Percentiles rank a stretch among this genome's conserved stretches.
phyloP scores from a whole-genome alignment of 192 early-diverging fungal genomes.

The Backusella morwellensis region DNA sequence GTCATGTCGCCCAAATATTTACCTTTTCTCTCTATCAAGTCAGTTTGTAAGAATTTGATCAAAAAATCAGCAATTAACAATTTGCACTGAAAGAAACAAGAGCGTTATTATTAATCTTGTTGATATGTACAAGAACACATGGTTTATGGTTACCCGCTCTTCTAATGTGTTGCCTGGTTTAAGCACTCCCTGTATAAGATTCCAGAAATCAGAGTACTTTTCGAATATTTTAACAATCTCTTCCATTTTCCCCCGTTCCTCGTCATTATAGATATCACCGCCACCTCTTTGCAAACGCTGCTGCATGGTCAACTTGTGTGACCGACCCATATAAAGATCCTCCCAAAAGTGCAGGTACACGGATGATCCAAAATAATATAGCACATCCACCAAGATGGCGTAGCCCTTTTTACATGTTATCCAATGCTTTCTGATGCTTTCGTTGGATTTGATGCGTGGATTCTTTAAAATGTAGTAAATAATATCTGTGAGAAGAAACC shows the following conservation, averaged over 20 bases:
- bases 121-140: background rate
- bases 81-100: background rate
- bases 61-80: background rate
- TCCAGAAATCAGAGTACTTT: background rate
- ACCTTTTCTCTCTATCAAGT: background rate
- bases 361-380: background rate
- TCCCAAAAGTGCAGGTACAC: background rate
- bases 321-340: background rate
- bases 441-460: background rate
- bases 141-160: background rate
- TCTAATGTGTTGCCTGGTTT: background rate
- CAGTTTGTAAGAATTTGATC: background rate
- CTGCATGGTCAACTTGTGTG: background rate
- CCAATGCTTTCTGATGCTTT: constrained; percentile 1
- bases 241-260: background rate
- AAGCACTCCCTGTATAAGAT: background rate
- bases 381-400: background rate
- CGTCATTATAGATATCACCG: background rate
- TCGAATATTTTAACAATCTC: background rate
- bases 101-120: background rate
- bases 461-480: background rate
- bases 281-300: background rate
- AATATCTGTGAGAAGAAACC: background rate
- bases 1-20: background rate
- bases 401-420: background rate